Base-by-base conservation (phyloP, 305 asterid species). In the Fraxinus floribunda region DNA sequence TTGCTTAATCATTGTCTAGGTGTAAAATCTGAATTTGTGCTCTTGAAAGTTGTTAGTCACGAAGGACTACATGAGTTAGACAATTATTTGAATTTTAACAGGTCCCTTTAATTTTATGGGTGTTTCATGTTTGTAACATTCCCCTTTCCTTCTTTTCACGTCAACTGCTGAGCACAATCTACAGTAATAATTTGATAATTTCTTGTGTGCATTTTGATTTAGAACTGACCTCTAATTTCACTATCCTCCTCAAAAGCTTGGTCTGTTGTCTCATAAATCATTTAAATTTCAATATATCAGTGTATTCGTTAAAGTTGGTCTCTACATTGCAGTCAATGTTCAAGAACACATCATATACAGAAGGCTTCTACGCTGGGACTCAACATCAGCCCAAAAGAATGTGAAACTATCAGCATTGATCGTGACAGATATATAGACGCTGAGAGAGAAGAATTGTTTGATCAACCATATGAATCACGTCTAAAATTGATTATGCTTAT, bases 311-410 rank as follows among this genome's bases (percentile, higher is more conserved):
- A 29, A 80, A 74, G 66, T 24, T 44, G 9, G 30, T 41, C 44
- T 78, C 7, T 10, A 78, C 35, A 35, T 82, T 90, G 92, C 97
- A 94, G 98, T 91, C 89, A 8, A 91, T 90, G n/a, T 93, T 94
- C 91, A 95, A 93, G 97, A 94, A 94, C 87, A 84, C 86, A 34
- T 97, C 98, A 11, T 94, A 93, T 82, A 85, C 98, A 16, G 98
- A 94, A 91, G 99, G 99, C 75, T 95, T 94, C 85, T 76, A 66
- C 46, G 97, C 95, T 72, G 96, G 96, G 39, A 88, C 73, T 78
- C 86, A 80, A 39, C 85, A 64, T 11, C 94, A 88, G 79, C 86
- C 87, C 4, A 90, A 86, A 80, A 88, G 92, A 78, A 60, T 72
- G 81, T 92, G 77, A 87, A 87, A 81, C 66, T n/a, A 13, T 74